Conservation (phyloP, 805 yeast species). For the Saturnispora serradocipensis region DNA sequence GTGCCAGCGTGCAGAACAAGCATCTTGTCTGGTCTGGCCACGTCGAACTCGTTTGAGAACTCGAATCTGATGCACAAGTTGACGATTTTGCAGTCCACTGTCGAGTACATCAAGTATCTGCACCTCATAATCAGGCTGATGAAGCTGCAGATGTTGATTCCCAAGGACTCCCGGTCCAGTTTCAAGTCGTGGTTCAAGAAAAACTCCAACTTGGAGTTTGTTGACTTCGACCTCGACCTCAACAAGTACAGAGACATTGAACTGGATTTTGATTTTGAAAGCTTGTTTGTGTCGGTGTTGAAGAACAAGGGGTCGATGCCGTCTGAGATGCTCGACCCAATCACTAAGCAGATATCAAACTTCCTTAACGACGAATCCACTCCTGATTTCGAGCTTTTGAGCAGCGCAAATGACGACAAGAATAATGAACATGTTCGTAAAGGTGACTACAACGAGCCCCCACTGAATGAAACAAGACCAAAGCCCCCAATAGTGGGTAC, state of each 20-base stretch:
- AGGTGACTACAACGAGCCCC: not conserved
- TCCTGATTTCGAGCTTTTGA: not conserved
- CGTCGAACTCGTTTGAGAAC: constrained; percentile 23
- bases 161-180: constrained; percentile 17
- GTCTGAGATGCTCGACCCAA: constrained; percentile 20
- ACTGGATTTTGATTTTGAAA: constrained; percentile 43
- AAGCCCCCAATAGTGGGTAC: not conserved
- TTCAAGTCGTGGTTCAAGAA: constrained; percentile 24
- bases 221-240: constrained; percentile 47
- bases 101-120: constrained; percentile 65
- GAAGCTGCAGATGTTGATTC: constrained; percentile 32
- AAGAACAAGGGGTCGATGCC: constrained; percentile 23
- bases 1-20: constrained; percentile 70
- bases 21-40: constrained; percentile 22
- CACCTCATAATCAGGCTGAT: constrained; percentile 50
- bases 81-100: constrained; percentile 74
- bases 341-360: constrained; percentile 15
- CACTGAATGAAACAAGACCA: not conserved
- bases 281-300: constrained; percentile 24
- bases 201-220: constrained; percentile 37
- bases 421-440: not conserved
- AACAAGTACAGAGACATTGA: constrained; percentile 53
- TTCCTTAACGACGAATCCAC: constrained; percentile 5
- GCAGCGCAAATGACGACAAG: not conserved
- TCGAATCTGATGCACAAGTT: constrained; percentile 56